Base-by-base conservation (phyloP, 2,329 filamentous ascomycete species). In the Epichloe gansuensis region DNA sequence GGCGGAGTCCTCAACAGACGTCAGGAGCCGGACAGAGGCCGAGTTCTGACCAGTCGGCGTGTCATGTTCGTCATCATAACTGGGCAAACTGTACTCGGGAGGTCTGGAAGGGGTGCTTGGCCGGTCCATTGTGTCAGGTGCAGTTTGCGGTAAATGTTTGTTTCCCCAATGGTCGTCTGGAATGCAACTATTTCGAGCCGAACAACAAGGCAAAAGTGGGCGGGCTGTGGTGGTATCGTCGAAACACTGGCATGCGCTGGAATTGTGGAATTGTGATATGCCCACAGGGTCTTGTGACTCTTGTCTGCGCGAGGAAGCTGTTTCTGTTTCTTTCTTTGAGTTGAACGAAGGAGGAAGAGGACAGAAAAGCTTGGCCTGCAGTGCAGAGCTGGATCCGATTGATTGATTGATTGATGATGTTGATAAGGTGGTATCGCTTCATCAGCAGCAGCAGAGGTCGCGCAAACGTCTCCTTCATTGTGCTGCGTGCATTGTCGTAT, bases 1-100 rank as follows among this genome's bases (percentile, higher is more conserved):
- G 60, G 63, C 58, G n/a, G 74, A 67, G 46, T 81, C 79, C 61
- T 83, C 80, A 64, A 80, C 72, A 6, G 78, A 82, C 50, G 80
- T 83, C 67, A 84, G 68, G 59, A 84, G 68, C 60, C 81, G 74
- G 51, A 84, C 74, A 55, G 74, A 76, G 36, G 79, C 73, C 44
- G 72, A 66, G 61, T 75, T 76, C 52, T 72, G 68, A 54, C 71
- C 69, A 40, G 68, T 69, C 17, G 72, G 71, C 31, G 71, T 74
- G 56, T 72, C 68, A 58, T 75, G 68, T 27, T 80, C 76, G 50
- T 79, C 76, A 60, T 78, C 74, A 61, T 84, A 82, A 50, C 66
- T 66, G 21, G 76, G 76, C 50, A 80, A 70, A 56, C 70, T 71
- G 60, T 83, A 84, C 56, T 79, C 76, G 35, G 80, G 78, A 54